Evolutionary conservation across 2,329 filamentous ascomycete genomes (phyloP).

Genomic region (Penicillium nordicum): DNA sequence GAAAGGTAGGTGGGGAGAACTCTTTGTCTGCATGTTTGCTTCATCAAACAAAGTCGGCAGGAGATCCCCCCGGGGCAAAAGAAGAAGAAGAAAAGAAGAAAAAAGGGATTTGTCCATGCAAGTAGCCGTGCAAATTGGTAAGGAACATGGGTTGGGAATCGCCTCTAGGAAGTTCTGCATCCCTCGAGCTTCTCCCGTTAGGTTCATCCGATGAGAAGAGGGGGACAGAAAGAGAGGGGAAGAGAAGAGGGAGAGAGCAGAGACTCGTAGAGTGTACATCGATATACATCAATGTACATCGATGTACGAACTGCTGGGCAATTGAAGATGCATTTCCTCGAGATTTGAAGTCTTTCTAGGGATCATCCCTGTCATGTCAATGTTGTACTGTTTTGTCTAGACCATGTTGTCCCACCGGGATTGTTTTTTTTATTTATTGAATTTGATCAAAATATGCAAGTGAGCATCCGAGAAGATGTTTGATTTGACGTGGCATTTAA

Average conservation of each 20-base stretch:
- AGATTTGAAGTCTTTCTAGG: neutral
- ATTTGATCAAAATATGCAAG: neutral
- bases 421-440: too few species aligned
- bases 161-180: neutral
- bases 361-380: neutral
- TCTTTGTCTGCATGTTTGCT: conserved; percentile 28
- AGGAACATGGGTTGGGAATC: conserved; percentile 24
- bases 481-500: conserved; percentile 3
- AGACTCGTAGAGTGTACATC: neutral
- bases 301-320: neutral
- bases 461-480: neutral
- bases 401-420: neutral
- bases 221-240: neutral
- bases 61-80: conserved; percentile 13
- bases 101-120: conserved; percentile 19
- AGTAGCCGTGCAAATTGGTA: conserved; percentile 21
- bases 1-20: neutral
- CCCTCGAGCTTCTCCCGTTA: neutral
- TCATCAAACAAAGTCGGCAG: conserved; percentile 23
- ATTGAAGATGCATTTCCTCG: neutral
- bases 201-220: neutral
- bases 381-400: neutral
- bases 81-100: neutral
- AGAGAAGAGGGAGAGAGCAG: neutral
- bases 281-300: neutral